Evolutionary conservation across 23 red algal species (phyloP).

Genomic region (Gracilaria gracilis): DNA sequence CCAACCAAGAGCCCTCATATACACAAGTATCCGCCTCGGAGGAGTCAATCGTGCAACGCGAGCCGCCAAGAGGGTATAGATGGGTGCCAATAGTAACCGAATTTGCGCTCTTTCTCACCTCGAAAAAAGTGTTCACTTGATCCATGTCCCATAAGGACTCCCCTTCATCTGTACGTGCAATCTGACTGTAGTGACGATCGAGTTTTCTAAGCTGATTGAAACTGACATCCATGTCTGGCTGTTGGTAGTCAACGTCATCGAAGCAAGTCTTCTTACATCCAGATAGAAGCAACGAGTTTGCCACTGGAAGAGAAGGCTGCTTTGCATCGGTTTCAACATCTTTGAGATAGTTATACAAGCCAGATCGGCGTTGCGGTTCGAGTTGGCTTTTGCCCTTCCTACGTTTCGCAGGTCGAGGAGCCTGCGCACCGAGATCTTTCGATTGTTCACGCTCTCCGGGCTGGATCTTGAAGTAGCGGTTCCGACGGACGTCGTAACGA

Average conservation of each 20-base stretch:
- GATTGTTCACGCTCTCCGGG: not conserved
- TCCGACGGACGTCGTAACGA: not conserved
- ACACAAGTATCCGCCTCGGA: conserved; percentile 5
- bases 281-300: conserved; percentile 4
- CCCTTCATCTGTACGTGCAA: not conserved
- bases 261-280: not conserved
- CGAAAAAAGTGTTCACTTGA: conserved; percentile 27
- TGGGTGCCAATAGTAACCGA: not conserved
- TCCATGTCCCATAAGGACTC: conserved; percentile 33
- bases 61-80: conserved; percentile 17
- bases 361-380: not conserved
- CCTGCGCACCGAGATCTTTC: not conserved
- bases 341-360: not conserved
- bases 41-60: not conserved
- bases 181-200: not conserved
- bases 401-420: not conserved
- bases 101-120: not conserved
- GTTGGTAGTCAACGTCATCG: not conserved
- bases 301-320: not conserved
- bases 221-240: not conserved
- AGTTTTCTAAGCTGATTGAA: conserved; percentile 3
- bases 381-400: not conserved
- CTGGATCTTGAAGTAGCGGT: conserved; percentile 28
- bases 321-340: not conserved
- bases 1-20: not conserved